Percentiles rank a stretch among this genome's conserved stretches.
Conservation (phyloP, 768 basidiomycete genomes). For the Daedaleopsis sinensis region DNA sequence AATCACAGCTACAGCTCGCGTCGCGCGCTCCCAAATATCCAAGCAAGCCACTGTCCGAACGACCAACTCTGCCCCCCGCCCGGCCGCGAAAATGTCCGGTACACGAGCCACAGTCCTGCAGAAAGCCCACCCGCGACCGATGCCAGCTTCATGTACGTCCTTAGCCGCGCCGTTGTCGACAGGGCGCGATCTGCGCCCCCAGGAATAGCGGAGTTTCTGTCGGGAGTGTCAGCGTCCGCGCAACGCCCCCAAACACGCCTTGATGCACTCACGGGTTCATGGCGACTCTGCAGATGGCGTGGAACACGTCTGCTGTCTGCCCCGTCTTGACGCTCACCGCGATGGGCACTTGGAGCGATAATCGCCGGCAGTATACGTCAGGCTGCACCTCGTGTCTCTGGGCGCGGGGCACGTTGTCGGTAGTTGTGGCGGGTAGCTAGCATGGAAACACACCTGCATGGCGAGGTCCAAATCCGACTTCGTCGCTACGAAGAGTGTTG, state of each 20-base stretch:
- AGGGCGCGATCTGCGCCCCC: slow-evolving; percentile 83
- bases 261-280: slow-evolving; percentile 68
- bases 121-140: slow-evolving; percentile 75
- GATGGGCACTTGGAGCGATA: slow-evolving; percentile 91
- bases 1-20: slow-evolving; percentile 41
- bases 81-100: slow-evolving; percentile 68
- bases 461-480: slow-evolving; percentile 98
- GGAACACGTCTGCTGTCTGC: slow-evolving; percentile 86
- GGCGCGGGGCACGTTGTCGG: slow-evolving; percentile 14
- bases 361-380: slow-evolving; percentile 90
- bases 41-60: slow-evolving; percentile 58
- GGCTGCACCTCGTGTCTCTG: slow-evolving; percentile 98
- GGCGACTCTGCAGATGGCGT: slow-evolving; percentile 81
- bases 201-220: slow-evolving; percentile 44
- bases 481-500: slow-evolving; percentile 96
- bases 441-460: slow-evolving; percentile 64
- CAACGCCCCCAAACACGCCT: slow-evolving; percentile 10
- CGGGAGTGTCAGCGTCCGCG: slow-evolving; percentile 14
- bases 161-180: slow-evolving; percentile 67
- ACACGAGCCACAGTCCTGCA: slow-evolving; percentile 70
- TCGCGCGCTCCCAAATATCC: slow-evolving; percentile 58
- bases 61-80: slow-evolving; percentile 60
- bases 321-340: slow-evolving; percentile 89
- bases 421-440: neutral
- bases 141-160: slow-evolving; percentile 72